These are phyloP conservation scores for Fusarium newnesense DNA, from an alignment of 2,329 filamentous ascomycete genomes.

Conservation along the genomic window DNA sequence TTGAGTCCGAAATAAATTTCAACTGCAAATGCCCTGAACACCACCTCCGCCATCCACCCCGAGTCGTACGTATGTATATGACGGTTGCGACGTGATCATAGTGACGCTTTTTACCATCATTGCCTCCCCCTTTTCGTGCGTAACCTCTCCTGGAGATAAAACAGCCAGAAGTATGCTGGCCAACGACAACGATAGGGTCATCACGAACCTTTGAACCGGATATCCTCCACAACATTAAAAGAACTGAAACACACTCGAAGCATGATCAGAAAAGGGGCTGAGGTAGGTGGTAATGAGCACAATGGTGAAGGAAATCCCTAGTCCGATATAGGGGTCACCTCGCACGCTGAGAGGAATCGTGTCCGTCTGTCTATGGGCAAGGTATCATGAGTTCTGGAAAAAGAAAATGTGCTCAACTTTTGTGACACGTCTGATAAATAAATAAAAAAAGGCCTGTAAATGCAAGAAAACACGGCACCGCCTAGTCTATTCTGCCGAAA, in stretches of 20 bases:
- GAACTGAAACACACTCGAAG: conserved; percentile 43
- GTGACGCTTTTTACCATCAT: conserved; percentile 32
- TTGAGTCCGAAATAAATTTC: conserved; percentile 32
- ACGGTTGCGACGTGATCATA: conserved; percentile 19
- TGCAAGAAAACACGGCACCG: conserved; percentile 58
- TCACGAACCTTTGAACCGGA: conserved; percentile 34
- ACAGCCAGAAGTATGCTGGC: conserved; percentile 37
- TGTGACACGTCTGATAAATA: conserved; percentile 54
- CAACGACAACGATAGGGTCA: conserved; percentile 24
- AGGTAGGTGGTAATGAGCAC: conserved; percentile 45
- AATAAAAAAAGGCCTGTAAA: conserved; percentile 55
- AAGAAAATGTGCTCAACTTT: conserved; percentile 56
- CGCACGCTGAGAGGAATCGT: conserved; percentile 47
- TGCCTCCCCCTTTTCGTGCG: conserved; percentile 14
- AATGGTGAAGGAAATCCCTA: conserved; percentile 46
- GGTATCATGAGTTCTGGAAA: conserved; percentile 61
- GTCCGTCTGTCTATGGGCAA: conserved; percentile 58
- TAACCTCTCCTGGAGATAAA: conserved; percentile 26
- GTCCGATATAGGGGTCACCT: conserved; percentile 44
- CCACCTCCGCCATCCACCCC: conserved; percentile 26
- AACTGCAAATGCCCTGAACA: conserved; percentile 29
- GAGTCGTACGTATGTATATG: conserved; percentile 28
- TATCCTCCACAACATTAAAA: conserved; percentile 45
- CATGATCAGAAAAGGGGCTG: conserved; percentile 39
- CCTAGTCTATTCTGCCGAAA: conserved; percentile 64